Evolutionary conservation across 495 filamentous ascomycete species (phyloP), one percentile per base, ranked within the genome.

Genomic region (Chaetomium tenue): DNA sequence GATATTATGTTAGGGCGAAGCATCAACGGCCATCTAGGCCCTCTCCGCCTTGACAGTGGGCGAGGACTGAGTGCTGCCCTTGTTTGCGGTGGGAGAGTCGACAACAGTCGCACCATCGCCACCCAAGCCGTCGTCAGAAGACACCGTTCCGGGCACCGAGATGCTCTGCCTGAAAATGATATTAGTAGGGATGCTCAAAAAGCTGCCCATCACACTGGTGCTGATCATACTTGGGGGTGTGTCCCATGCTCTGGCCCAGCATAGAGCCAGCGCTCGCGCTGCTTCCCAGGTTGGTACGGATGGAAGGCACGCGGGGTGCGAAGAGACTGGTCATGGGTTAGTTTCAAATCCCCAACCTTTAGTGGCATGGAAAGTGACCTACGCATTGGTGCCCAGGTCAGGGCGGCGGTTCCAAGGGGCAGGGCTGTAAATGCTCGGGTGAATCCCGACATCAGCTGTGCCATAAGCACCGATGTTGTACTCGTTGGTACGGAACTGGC

Each of bases 401-500:
- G 55, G 18, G 18, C 68, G 73, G 33, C 72, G 70, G 65, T 71
- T 75, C 75, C 74, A 74, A 39, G 72, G 63, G 28, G 71, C 62
- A 52, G 74, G 72, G 47, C 68, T 72, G 65, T 78, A 79, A 58
- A 79, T 75, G 63, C 73, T 69, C 16, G 82, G 81, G 57, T 76
- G 76, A 61, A 82, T 76, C 18, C 81, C 78, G 23, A 84, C 82
- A 70, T 81, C 78, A 53, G 80, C 68, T 53, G 80, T 81, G 64
- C 83, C 83, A 68, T 84, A 86, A 42, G 83, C 83, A 37, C 82
- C 80, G 66, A 83, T 82, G 68, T 97, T 96, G 74, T 97, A 98
- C 78, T 98, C 95, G 50, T 93, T 92, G 39, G 93, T 89, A 61
- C 94, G 91, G 78, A 92, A 97, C 69, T 93, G 89, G 61, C 94